These are phyloP conservation scores for Pythium aphanidermatum DNA, from an alignment of 352 stramenopile genomes.

Conservation along the genomic window DNA sequence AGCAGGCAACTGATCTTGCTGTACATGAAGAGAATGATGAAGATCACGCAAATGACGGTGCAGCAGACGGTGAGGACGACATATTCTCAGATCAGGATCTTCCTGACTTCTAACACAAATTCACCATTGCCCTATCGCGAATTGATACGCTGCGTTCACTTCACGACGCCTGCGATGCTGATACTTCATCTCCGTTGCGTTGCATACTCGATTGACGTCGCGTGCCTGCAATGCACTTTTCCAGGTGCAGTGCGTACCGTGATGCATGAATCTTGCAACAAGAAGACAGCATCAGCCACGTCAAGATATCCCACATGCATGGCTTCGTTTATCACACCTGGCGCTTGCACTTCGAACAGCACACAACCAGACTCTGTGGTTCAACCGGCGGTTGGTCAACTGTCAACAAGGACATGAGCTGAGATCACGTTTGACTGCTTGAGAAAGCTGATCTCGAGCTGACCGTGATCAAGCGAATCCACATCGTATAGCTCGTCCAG, in stretches of 20 bases:
- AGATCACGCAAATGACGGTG: neutral
- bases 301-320: neutral
- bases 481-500: constrained; percentile 75
- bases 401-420: too few species aligned
- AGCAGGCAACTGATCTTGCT: too few species aligned
- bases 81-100: constrained; percentile 45
- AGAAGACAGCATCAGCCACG: neutral
- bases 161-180: neutral
- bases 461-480: constrained; percentile 42
- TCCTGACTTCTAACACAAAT: constrained; percentile 27
- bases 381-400: constrained; percentile 25
- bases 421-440: neutral
- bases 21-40: constrained; percentile 2
- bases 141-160: too few species aligned
- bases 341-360: constrained; percentile 55
- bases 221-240: constrained; percentile 64
- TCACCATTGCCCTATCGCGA: too few species aligned
- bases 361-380: constrained; percentile 52
- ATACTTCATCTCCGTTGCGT: constrained; percentile 11
- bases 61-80: constrained; percentile 37
- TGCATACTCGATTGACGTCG: constrained; percentile 28
- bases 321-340: constrained; percentile 44
- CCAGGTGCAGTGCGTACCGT: constrained; percentile 60
- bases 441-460: too few species aligned
- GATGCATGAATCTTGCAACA: constrained; percentile 51